phyloP scores from a whole-genome alignment of 2,329 filamentous ascomycete species.

The Dothistroma pini region DNA sequence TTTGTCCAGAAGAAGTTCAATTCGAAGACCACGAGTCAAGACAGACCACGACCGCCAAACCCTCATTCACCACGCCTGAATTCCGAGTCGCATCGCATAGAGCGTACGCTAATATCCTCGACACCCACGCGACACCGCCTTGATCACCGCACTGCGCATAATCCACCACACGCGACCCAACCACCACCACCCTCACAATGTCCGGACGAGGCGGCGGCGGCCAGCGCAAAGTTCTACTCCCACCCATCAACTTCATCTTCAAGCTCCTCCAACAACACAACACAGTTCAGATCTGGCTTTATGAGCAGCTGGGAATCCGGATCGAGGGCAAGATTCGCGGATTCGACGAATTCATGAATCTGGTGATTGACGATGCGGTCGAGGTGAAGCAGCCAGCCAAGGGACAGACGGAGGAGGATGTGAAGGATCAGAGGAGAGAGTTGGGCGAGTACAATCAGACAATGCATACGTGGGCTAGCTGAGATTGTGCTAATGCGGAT shows the following conservation, averaged over 20 bases:
- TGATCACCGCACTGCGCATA: neutral
- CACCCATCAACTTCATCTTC: constrained; percentile 86
- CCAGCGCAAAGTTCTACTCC: constrained; percentile 62
- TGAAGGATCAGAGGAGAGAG: constrained; percentile 21
- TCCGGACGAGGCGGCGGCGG: constrained; percentile 55
- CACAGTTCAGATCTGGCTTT: constrained; percentile 92
- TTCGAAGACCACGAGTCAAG: neutral
- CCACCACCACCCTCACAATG: constrained; percentile 37
- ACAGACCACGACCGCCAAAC: neutral
- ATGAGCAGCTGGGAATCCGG: constrained; percentile 88
- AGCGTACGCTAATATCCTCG: neutral
- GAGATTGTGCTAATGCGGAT: constrained; percentile 10
- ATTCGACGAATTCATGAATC: constrained; percentile 99
- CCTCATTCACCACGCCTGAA: neutral
- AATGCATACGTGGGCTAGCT: neutral
- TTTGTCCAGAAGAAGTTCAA: neutral
- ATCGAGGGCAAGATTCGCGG: constrained; percentile 97
- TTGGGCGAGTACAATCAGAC: constrained; percentile 12
- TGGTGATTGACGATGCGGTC: constrained; percentile 91
- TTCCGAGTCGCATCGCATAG: neutral
- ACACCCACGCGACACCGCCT: neutral
- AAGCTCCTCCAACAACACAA: constrained; percentile 82
- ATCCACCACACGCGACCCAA: neutral
- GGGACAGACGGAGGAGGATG: constrained; percentile 21
- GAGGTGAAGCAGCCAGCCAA: constrained; percentile 62